Evolutionary conservation across 257 asterid genomes (phyloP).

Genomic region (Penstemon eatonii): DNA sequence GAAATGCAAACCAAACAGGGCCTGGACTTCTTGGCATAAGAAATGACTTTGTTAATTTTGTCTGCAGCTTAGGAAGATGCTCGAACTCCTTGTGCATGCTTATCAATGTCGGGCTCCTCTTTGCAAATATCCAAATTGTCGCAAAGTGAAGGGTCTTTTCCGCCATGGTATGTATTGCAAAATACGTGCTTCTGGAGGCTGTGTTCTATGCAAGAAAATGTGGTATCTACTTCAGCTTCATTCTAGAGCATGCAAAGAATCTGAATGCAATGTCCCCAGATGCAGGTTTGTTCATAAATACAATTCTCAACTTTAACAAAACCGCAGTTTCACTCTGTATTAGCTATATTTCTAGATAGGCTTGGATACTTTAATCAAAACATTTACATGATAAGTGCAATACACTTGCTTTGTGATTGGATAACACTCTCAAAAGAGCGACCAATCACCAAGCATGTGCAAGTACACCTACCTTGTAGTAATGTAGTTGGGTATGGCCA

Average conservation of each 20-base stretch:
- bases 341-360: too few species aligned
- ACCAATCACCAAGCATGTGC: too few species aligned
- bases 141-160: constrained; percentile 96
- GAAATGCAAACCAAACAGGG: not conserved
- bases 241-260: constrained; percentile 93
- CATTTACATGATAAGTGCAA: too few species aligned
- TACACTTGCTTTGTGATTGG: too few species aligned
- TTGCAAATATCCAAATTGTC: constrained; percentile 90
- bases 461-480: too few species aligned
- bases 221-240: constrained; percentile 97
- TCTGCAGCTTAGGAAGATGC: constrained; percentile 91
- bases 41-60: constrained; percentile 29
- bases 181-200: constrained; percentile 88
- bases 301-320: constrained; percentile 1
- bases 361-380: too few species aligned
- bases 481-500: too few species aligned
- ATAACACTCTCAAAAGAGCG: too few species aligned
- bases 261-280: constrained; percentile 87
- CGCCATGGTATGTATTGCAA: constrained; percentile 92
- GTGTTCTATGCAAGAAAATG: constrained; percentile 90
- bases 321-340: too few species aligned
- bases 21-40: not conserved
- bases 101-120: constrained; percentile 79
- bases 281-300: constrained; percentile 67
- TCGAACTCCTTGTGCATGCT: constrained; percentile 93